Conservation (phyloP, 306 rosid genomes). For the Medicago truncatula region MtrunA17r5.0-ANR NC_053044.1:47066001-47066500, state of each 20-base stretch:
- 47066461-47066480: constrained; percentile 52
- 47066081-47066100: too few relatives aligned
- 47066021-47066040: too few relatives aligned
- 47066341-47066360: too few relatives aligned
- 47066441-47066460: constrained; percentile 40
- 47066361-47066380: too few relatives aligned
- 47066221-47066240: constrained; percentile 61
- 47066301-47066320: background rate
- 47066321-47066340: background rate
- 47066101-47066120: background rate
- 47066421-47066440: constrained; percentile 53
- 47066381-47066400: background rate
- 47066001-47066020: too few relatives aligned
- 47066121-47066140: constrained; percentile 55
- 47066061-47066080: too few relatives aligned
- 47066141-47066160: constrained; percentile 56
- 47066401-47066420: background rate
- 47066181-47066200: constrained; percentile 56
- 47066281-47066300: constrained; percentile 47
- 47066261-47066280: constrained; percentile 49
- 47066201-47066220: constrained; percentile 55
- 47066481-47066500: constrained; percentile 57
- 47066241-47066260: constrained; percentile 63
- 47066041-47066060: too few relatives aligned
- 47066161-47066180: constrained; percentile 55